Evolutionary conservation across 441 rosid genomes (phyloP), one percentile per base, ranked within the genome.

Genomic region (Populus hybrid): DNA sequence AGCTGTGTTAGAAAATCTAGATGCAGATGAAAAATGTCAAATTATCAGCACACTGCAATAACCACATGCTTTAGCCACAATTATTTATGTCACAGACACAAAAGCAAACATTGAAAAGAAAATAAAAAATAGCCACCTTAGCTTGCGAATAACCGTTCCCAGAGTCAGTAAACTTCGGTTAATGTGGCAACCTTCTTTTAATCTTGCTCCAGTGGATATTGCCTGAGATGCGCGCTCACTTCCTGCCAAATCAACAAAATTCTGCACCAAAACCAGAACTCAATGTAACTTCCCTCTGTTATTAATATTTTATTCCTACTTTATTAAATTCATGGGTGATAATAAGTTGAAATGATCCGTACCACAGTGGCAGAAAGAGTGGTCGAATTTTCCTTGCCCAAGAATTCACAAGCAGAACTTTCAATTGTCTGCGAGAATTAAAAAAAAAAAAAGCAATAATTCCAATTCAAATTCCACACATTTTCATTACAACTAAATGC

Each of bases 171-270:
- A 88, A 86, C 98, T 94, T 67, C 97, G 90, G 82, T 96, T 96
- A 65, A 94, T 94, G 84, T 96, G 97, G 81, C 97, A 95, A 6
- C 99, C 97, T 84, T 95, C 98, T 85, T 95, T 94, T 84, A 94
- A 90, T 85, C 98, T 87, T 35, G 95, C 82, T 63, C 97, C 97
- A 76, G 94, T 86, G 57, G 98, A 90, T 72, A 92, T 77, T 69
- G 99, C 85, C 86, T 95, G 98, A 65, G 98, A 95, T 78, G 99
- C 99, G 35, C 94, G 97, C 86, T 95, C 99, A 82, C 99, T 94
- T 73, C 98, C 97, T 16, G 98, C 99, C 81, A 96, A 82, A 86
- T 96, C 99, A 77, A 94, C 82, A 75, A 96, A 94, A 85, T 94
- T 96, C 98, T 94, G 89, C 83, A 82, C 71, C 57, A 69, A 69